A percentile compares a stretch with the other conserved stretches of the same genome.
These are phyloP conservation scores for Colletotrichum graminicola DNA, from an alignment of 2,329 filamentous ascomycete species.

Conservation along the genomic window DNA sequence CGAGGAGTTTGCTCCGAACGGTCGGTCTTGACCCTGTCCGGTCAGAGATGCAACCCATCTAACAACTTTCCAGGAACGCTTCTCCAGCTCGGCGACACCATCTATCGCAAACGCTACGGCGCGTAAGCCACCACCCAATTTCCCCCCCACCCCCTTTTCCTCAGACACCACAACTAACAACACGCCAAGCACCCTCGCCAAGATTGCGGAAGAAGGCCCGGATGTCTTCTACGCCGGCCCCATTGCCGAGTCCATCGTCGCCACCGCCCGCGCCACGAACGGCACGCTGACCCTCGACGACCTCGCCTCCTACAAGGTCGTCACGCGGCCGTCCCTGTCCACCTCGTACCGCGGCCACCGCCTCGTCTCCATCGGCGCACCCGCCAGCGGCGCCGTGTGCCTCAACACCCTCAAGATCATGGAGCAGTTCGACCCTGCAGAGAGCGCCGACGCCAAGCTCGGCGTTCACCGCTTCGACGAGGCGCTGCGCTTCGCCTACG, in stretches of 20 bases:
- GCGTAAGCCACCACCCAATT: conserved; percentile 49
- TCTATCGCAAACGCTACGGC: conserved; percentile 85
- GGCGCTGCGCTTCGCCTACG: conserved; percentile 91
- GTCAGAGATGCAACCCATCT: neutral
- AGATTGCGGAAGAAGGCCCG: conserved; percentile 78
- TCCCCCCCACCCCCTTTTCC: neutral
- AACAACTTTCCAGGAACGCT: conserved; percentile 64
- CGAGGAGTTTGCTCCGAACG: conserved; percentile 88
- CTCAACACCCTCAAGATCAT: conserved; percentile 85
- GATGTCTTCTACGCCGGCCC: conserved; percentile 81
- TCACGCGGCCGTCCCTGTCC: conserved; percentile 72
- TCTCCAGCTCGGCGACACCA: conserved; percentile 78
- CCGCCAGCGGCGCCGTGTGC: conserved; percentile 82
- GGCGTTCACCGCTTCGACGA: conserved; percentile 88
- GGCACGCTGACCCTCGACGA: conserved; percentile 91
- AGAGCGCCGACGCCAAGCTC: conserved; percentile 68
- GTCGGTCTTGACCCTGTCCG: conserved; percentile 45
- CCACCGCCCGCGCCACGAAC: conserved; percentile 74
- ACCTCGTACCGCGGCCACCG: conserved; percentile 78
- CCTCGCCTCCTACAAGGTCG: conserved; percentile 77
- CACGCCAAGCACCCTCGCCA: conserved; percentile 72
- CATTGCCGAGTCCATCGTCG: conserved; percentile 81
- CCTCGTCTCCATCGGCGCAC: conserved; percentile 77
- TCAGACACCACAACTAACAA: neutral
- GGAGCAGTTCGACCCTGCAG: conserved; percentile 76